phyloP scores from a whole-genome alignment of 345 rosid species.

The Mangifera indica region DNA sequence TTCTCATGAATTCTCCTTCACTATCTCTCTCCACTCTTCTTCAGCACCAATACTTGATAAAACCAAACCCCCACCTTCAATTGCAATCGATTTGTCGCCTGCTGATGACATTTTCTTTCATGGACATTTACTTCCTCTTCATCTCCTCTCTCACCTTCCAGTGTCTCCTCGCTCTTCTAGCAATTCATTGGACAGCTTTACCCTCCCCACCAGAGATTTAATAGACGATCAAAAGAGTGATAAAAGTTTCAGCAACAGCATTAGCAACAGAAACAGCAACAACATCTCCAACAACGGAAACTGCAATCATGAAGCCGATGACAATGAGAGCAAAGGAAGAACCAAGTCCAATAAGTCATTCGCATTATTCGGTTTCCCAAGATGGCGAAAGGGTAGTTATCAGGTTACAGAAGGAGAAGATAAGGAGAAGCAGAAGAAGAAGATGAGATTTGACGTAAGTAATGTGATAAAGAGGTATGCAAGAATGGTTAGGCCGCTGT shows the following conservation, averaged over 20 bases:
- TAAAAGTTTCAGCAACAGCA: slow-evolving; percentile 4
- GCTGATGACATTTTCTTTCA: slow-evolving; percentile 98
- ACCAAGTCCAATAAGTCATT: slow-evolving; percentile 58
- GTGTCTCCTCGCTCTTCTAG: slow-evolving; percentile 75
- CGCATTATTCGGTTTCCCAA: slow-evolving; percentile 59
- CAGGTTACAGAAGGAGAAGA: slow-evolving; percentile 44
- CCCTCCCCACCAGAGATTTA: slow-evolving; percentile 50
- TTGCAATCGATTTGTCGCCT: slow-evolving; percentile 82
- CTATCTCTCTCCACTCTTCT: slow-evolving; percentile 75
- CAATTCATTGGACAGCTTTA: slow-evolving; percentile 64
- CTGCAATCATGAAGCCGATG: slow-evolving; percentile 10
- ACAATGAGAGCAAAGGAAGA: slow-evolving; percentile 28
- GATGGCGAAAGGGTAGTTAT: slow-evolving; percentile 46
- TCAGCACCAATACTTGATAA: slow-evolving; percentile 39
- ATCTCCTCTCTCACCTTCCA: slow-evolving; percentile 77
- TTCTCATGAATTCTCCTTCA: slow-evolving; percentile 90
- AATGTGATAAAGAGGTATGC: slow-evolving; percentile 57
- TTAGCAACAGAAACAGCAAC: slow-evolving; percentile 16
- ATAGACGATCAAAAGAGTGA: slow-evolving; percentile 31
- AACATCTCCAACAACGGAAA: slow-evolving; percentile 6
- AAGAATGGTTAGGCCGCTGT: slow-evolving; percentile 49
- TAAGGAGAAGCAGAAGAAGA: slow-evolving; percentile 49
- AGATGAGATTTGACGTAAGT: slow-evolving; percentile 54
- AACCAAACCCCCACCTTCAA: slow-evolving; percentile 37
- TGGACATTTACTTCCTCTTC: slow-evolving; percentile 96